phyloP scores from a whole-genome alignment of 495 filamentous ascomycete species.

The Penicillium roqueforti region DNA sequence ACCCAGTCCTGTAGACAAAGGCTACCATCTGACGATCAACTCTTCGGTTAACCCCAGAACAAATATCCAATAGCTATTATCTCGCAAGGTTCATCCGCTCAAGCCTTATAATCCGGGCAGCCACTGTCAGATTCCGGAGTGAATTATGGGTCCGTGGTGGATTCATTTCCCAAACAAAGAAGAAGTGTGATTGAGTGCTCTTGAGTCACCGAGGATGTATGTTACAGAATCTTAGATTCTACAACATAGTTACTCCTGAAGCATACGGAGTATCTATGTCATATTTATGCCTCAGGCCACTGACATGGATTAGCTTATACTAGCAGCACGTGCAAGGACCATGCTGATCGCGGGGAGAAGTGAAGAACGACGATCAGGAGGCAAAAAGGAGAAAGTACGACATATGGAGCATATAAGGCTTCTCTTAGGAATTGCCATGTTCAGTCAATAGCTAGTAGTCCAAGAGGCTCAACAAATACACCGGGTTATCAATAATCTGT shows the following conservation, averaged over 20 bases:
- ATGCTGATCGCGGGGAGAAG: slow-evolving; percentile 22
- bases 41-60: background rate
- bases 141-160: background rate
- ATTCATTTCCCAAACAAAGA: background rate
- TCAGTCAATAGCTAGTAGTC: background rate
- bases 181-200: background rate
- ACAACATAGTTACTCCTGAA: background rate
- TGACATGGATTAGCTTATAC: slow-evolving; percentile 16
- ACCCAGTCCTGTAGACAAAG: background rate
- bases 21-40: background rate
- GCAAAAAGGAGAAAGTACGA: slow-evolving; percentile 12
- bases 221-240: background rate
- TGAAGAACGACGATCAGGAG: slow-evolving; percentile 22
- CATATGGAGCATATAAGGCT: background rate
- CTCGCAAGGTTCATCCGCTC: background rate
- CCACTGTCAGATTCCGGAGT: background rate
- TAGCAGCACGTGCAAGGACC: slow-evolving; percentile 22
- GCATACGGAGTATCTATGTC: background rate
- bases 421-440: background rate
- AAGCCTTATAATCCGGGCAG: background rate
- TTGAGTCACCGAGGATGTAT: background rate
- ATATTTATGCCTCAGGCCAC: slow-evolving; percentile 1
- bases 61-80: background rate
- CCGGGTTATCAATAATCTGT: slow-evolving; percentile 5
- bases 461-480: background rate